Evolutionary conservation across 2,329 filamentous ascomycete species (phyloP).

Genomic region (Hymenoscyphus repandus): DNA sequence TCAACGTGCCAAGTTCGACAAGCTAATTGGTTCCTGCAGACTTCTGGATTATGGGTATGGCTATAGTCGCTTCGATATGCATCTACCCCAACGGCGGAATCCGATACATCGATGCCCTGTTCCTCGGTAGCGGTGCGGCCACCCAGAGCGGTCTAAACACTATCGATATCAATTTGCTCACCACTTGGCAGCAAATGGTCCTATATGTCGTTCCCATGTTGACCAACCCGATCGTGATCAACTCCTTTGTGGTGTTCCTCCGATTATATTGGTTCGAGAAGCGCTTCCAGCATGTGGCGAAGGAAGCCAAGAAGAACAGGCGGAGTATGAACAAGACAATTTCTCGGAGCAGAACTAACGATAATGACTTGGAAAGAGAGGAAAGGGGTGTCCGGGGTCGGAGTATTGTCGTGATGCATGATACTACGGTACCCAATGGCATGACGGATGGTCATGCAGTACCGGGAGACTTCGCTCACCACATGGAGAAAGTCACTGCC

Average conservation of each 20-base stretch:
- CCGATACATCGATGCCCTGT: conserved; percentile 79
- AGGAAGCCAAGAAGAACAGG: conserved; percentile 63
- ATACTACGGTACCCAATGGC: conserved; percentile 43
- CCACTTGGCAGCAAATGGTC: conserved; percentile 68
- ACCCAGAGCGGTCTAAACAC: conserved; percentile 95
- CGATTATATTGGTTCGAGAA: conserved; percentile 98
- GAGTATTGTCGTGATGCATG: conserved; percentile 61
- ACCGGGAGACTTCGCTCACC: conserved; percentile 10
- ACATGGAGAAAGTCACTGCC: conserved; percentile 15
- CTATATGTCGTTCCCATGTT: conserved; percentile 68
- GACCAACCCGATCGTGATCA: conserved; percentile 78
- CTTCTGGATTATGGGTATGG: conserved; percentile 71
- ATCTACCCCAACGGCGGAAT: conserved; percentile 63
- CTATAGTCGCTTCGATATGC: conserved; percentile 70
- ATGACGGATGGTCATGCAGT: conserved; percentile 57
- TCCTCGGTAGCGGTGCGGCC: conserved; percentile 78
- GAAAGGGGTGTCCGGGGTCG: conserved; percentile 57
- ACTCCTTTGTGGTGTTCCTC: conserved; percentile 83
- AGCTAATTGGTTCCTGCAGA: conserved; percentile 42
- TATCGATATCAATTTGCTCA: conserved; percentile 59
- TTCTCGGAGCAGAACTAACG: conserved; percentile 46
- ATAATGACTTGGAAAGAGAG: conserved; percentile 38
- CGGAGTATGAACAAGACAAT: conserved; percentile 58
- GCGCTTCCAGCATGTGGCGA: conserved; percentile 79
- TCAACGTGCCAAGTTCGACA: too few species aligned